These are phyloP conservation scores for Penicillium griseofulvum DNA, from an alignment of 2,329 filamentous ascomycete genomes.

Conservation along the genomic window DNA sequence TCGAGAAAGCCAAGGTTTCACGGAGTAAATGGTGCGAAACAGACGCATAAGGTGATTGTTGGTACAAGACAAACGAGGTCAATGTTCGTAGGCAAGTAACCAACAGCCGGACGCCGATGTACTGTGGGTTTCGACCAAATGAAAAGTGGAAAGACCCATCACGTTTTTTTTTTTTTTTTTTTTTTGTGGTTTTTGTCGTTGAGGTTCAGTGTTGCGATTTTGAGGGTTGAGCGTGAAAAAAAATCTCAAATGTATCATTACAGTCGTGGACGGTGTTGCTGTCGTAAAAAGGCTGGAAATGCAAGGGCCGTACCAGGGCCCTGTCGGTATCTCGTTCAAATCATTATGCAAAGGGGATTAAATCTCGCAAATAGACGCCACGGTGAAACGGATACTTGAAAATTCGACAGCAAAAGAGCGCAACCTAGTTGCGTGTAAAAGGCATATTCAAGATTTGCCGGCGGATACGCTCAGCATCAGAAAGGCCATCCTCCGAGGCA, in stretches of 20 bases:
- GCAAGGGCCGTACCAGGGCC: conserved; percentile 6
- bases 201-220: conserved; percentile 11
- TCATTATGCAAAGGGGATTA: conserved; percentile 28
- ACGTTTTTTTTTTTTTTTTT: conserved; percentile 12
- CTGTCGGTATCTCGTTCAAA: conserved; percentile 26
- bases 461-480: conserved; percentile 41
- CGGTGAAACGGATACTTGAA: conserved; percentile 21
- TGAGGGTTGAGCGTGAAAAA: conserved; percentile 8
- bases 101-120: not conserved
- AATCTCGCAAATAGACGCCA: conserved; percentile 24
- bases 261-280: conserved; percentile 35
- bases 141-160: conserved; percentile 18
- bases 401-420: conserved; percentile 9
- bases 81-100: not conserved
- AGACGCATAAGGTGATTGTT: not conserved
- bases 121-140: conserved; percentile 1
- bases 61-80: not conserved
- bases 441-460: conserved; percentile 41
- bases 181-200: conserved; percentile 17
- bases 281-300: conserved; percentile 30
- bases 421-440: conserved; percentile 28
- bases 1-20: conserved; percentile 1
- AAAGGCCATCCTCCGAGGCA: conserved; percentile 35
- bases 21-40: conserved; percentile 9
- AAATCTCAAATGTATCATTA: conserved; percentile 29